These are phyloP conservation scores for Pulveroboletus sp. DNA, from an alignment of 768 basidiomycete species.

Conservation along the genomic window DNA sequence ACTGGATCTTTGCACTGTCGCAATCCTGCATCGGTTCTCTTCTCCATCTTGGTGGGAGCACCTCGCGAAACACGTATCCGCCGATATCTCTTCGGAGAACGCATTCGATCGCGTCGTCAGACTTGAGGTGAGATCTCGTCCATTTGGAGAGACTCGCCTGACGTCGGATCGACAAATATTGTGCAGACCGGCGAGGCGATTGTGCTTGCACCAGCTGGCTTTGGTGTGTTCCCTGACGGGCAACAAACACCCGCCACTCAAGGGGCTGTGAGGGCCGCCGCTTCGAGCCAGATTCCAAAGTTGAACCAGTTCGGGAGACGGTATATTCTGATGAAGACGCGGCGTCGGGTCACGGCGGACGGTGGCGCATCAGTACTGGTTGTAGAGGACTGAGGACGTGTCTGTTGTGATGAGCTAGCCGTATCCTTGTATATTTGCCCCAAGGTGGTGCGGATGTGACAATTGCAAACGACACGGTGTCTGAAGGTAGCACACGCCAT, in stretches of 20 bases:
- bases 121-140: constrained; percentile 44
- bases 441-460: too few species aligned
- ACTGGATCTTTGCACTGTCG: constrained; percentile 59
- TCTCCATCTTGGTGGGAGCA: constrained; percentile 76
- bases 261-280: constrained; percentile 3
- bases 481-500: too few species aligned
- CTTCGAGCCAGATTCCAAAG: constrained; percentile 19
- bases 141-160: not conserved
- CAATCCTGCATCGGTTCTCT: constrained; percentile 70
- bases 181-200: constrained; percentile 67
- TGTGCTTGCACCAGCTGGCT: constrained; percentile 60
- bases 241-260: not conserved
- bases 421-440: not conserved
- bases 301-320: constrained; percentile 52
- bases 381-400: constrained; percentile 12
- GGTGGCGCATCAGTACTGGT: constrained; percentile 59
- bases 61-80: constrained; percentile 60
- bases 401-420: not conserved
- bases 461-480: too few species aligned
- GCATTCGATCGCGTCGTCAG: constrained; percentile 64
- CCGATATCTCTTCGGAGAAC: constrained; percentile 52
- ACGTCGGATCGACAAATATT: not conserved
- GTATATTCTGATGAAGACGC: constrained; percentile 56
- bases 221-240: constrained; percentile 38
- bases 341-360: constrained; percentile 56